A percentile compares a stretch with the other conserved stretches of the same genome.
Evolutionary conservation across 352 stramenopile species (phyloP).

Genomic region (Globisporangium cederbergense): DNA sequence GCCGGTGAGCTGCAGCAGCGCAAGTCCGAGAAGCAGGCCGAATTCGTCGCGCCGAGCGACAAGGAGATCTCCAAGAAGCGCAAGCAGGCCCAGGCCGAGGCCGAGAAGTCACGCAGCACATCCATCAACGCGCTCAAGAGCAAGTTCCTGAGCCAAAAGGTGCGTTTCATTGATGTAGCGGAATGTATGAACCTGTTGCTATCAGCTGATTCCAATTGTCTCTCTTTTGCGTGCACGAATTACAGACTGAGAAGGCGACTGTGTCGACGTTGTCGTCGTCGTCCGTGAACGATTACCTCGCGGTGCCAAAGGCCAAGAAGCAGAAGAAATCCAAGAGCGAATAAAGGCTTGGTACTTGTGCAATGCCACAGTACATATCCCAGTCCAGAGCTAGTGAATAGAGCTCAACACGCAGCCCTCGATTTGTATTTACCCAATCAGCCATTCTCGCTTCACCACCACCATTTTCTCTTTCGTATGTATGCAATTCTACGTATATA

Average conservation of each 20-base stretch:
- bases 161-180: conserved; percentile 10
- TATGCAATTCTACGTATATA: too few relatives aligned
- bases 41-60: conserved; percentile 73
- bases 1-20: conserved; percentile 55
- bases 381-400: background rate
- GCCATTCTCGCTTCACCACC: background rate
- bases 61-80: conserved; percentile 79
- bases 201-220: background rate
- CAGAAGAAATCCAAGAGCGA: conserved; percentile 46
- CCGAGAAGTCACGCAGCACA: conserved; percentile 42
- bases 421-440: background rate
- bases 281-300: conserved; percentile 65
- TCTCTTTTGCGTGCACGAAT: background rate
- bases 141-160: conserved; percentile 80
- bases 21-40: conserved; percentile 68
- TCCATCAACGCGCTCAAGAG: conserved; percentile 75
- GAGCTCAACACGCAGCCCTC: background rate
- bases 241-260: conserved; percentile 34
- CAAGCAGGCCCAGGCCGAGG: conserved; percentile 44
- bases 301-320: conserved; percentile 53
- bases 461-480: too few relatives aligned
- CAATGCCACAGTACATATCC: background rate
- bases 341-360: background rate
- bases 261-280: conserved; percentile 20
- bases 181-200: background rate